Evolutionary conservation across 2,329 filamentous ascomycete genomes (phyloP), one percentile per base, ranked within the genome.

Genomic region (Ciborinia camelliae): DNA sequence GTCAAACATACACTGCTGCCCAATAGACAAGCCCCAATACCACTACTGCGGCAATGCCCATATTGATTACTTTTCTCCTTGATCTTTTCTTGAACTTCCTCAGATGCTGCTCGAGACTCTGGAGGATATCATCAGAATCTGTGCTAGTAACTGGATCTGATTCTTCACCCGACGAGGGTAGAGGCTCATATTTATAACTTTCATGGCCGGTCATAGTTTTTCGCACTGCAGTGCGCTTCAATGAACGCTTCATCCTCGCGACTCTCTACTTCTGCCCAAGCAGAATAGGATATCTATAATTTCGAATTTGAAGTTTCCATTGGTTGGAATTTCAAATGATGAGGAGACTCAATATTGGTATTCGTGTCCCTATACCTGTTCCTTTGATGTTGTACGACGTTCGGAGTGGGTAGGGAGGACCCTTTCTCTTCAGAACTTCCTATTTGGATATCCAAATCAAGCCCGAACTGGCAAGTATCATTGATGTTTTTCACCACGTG

Each of bases 1-100:
- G 4, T 23, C 15, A 30, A 41, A 70, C 71, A 59, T 65, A 73
- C 71, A 62, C 54, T 48, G 70, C 67, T 58, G 66, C 66, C 66
- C 68, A 66, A 61, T 68, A 72, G 28, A 71, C 62, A 60, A 71
- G 68, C 2, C 69, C 35, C n/a, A 73, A 55, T 23, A 67, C 43
- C 5, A 63, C 65, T 61, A 71, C n/a, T 63, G 67, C 63, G 45
- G 55, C 63, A 51, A 68, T 52, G 23, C 43, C 58, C 55, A 67
- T 69, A 20, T 67, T 66, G 53, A 66, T 35, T 0, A 70, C 26
- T 48, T 62, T 67, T 53, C 60, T 63, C 55, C 65, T 68, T 23
- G 67, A 72, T 12, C 59, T 66, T 20, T 65, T 68, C 43, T 64
- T 66, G 45, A 71, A 70, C 30, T 53, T 52, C 43, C 61, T 68